These are phyloP conservation scores for Heliocybe sulcata DNA, from an alignment of 1,284 basidiomycete species.

Conservation along the genomic window DNA sequence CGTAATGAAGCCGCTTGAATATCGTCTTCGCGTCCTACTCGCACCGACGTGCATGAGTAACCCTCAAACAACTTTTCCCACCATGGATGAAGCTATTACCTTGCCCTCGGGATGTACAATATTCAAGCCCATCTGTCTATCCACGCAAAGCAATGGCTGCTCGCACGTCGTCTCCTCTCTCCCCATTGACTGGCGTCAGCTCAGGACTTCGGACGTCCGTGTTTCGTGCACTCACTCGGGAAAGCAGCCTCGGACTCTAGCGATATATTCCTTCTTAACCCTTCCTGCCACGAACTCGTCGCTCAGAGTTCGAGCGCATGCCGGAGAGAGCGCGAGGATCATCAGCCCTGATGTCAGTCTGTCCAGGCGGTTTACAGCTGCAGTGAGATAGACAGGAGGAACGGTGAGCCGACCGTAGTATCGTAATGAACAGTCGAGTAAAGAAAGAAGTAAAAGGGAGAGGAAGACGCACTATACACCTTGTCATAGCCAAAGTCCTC, in stretches of 20 bases:
- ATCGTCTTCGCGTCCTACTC: slow-evolving; percentile 85
- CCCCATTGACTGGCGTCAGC: no score
- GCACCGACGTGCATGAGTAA: no score
- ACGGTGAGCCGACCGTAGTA: no score
- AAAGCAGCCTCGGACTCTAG: slow-evolving; percentile 79
- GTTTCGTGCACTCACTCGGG: slow-evolving; percentile 51
- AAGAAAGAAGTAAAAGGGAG: not conserved
- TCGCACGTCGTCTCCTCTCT: slow-evolving; percentile 81
- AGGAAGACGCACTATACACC: slow-evolving; percentile 57
- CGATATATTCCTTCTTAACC: slow-evolving; percentile 89
- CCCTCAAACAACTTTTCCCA: no score
- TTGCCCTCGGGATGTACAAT: slow-evolving; percentile 93
- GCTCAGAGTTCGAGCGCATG: slow-evolving; percentile 68
- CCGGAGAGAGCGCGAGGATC: slow-evolving; percentile 81
- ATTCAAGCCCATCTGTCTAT: slow-evolving; percentile 93
- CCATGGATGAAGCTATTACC: slow-evolving; percentile 32
- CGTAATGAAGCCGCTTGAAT: slow-evolving; percentile 84
- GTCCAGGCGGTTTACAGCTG: slow-evolving; percentile 93
- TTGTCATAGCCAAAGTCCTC: slow-evolving; percentile 80
- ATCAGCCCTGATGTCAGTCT: slow-evolving; percentile 94
- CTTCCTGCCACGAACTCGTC: slow-evolving; percentile 77
- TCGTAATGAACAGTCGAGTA: no score
- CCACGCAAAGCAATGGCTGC: slow-evolving; percentile 86
- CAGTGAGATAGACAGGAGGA: not conserved
- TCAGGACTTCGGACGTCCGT: not conserved